Evolutionary conservation across 306 rosid genomes (phyloP).

Genomic region (Herpetospermum pedunculosum): DNA sequence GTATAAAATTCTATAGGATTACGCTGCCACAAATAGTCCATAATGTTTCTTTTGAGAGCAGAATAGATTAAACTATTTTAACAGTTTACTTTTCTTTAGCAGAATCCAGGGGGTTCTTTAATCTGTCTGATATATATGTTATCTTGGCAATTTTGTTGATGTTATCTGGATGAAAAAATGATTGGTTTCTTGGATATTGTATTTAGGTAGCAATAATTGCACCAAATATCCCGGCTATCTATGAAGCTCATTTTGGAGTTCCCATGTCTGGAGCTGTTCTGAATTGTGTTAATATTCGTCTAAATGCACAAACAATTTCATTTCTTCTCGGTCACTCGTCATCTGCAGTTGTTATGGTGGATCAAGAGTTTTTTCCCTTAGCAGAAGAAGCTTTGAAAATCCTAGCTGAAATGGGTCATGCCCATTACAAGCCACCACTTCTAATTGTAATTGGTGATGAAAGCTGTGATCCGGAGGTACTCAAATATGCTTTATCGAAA

Average conservation of each 20-base stretch:
- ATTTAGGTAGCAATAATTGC: conserved; percentile 81
- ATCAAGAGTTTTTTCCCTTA: conserved; percentile 48
- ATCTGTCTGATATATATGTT: neutral
- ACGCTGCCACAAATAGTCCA: neutral
- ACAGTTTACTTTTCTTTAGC: neutral
- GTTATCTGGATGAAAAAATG: neutral
- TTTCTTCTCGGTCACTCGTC: conserved; percentile 58
- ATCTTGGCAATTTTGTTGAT: neutral
- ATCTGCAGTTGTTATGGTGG: conserved; percentile 43
- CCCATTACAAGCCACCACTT: conserved; percentile 43
- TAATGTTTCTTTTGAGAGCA: neutral
- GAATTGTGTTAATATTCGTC: conserved; percentile 48
- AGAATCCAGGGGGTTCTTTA: neutral
- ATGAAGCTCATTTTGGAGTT: conserved; percentile 75
- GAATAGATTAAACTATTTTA: neutral
- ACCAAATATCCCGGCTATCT: conserved; percentile 81
- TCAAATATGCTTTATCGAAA: conserved; percentile 25
- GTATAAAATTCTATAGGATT: neutral
- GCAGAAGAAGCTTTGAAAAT: conserved; percentile 67
- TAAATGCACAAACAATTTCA: conserved; percentile 44
- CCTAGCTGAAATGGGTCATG: conserved; percentile 33
- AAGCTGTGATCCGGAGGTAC: conserved; percentile 38
- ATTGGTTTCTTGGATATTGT: conserved; percentile 11
- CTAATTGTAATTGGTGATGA: conserved; percentile 71
- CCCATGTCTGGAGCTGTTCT: conserved; percentile 64